Evolutionary conservation across 2,329 filamentous ascomycete species (phyloP).

Genomic region (Didymellaceae sp.): DNA sequence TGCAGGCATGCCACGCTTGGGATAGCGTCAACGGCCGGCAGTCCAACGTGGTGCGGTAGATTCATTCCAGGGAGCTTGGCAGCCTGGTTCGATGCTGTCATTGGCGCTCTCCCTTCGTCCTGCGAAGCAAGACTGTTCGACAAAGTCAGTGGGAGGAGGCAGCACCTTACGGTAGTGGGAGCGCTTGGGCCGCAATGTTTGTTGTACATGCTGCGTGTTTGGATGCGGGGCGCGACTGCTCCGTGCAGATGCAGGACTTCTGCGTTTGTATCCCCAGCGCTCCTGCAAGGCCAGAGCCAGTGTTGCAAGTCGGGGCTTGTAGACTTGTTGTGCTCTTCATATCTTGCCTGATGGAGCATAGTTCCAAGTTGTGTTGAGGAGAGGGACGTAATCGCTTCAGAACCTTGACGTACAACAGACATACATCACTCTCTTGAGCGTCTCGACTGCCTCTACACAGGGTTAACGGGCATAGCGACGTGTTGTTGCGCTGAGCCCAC

Average conservation of each 20-base stretch:
- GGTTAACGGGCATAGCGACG: not conserved
- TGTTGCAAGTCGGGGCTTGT: slow-evolving; percentile 8
- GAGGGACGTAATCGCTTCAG: not conserved
- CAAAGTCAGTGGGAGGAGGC: slow-evolving; percentile 5
- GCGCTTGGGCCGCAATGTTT: slow-evolving; percentile 6
- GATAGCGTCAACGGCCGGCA: slow-evolving; percentile 7
- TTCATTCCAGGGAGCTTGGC: slow-evolving; percentile 36
- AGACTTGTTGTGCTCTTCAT: slow-evolving; percentile 14
- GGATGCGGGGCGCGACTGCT: slow-evolving; percentile 27
- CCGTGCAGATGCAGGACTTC: slow-evolving; percentile 22
- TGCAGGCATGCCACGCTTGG: slow-evolving; percentile 9
- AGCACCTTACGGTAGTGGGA: slow-evolving; percentile 12
- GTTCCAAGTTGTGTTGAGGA: not conserved
- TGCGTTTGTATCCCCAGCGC: slow-evolving; percentile 20
- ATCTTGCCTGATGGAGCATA: slow-evolving; percentile 13
- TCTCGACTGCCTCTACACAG: too few relatives aligned
- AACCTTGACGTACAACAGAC: not conserved
- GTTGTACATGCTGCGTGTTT: slow-evolving; percentile 33
- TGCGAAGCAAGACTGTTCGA: slow-evolving; percentile 22
- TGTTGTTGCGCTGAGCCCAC: not conserved
- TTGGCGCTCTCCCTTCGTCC: slow-evolving; percentile 20
- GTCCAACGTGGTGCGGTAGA: slow-evolving; percentile 17
- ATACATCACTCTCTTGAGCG: too few relatives aligned
- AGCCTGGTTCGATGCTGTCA: slow-evolving; percentile 16
- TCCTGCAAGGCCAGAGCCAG: slow-evolving; percentile 33